These are phyloP conservation scores for Acanthamoeba royreba DNA, from an alignment of 208 protist species.

Conservation along the genomic window DNA sequence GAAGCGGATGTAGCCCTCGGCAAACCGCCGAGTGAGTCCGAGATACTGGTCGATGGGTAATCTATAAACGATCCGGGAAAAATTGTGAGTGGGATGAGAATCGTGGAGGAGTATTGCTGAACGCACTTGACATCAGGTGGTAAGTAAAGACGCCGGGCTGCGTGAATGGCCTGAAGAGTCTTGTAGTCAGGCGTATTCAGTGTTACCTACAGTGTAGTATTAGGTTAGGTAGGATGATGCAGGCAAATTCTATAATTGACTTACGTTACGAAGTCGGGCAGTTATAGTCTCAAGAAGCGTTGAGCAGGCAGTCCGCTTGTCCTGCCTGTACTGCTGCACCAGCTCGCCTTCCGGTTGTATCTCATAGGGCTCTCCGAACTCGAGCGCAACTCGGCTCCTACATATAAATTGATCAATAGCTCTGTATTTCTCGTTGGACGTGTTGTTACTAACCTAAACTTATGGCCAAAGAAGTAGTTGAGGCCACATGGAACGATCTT, in stretches of 20 bases:
- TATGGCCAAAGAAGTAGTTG: constrained; percentile 90
- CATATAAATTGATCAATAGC: too few species aligned
- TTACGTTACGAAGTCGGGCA: neutral
- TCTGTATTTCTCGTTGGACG: constrained; percentile 88
- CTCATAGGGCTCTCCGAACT: constrained; percentile 24
- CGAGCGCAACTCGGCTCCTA: constrained; percentile 7
- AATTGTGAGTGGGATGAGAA: too few species aligned
- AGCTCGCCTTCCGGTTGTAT: constrained; percentile 8
- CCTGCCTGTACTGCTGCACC: neutral
- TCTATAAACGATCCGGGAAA: too few species aligned
- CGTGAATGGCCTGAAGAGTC: constrained; percentile 87
- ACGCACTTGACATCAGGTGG: constrained; percentile 72
- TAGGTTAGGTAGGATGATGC: too few species aligned
- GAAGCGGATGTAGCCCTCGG: constrained; percentile 80
- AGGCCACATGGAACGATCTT: constrained; percentile 89
- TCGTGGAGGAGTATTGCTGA: neutral
- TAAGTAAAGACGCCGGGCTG: constrained; percentile 88
- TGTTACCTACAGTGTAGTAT: constrained; percentile 21
- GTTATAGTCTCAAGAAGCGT: constrained; percentile 15
- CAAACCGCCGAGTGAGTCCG: constrained; percentile 84
- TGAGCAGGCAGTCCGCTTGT: neutral
- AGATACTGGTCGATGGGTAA: constrained; percentile 84
- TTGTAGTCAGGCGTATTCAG: constrained; percentile 86
- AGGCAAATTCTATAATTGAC: too few species aligned
- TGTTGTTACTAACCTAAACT: constrained; percentile 84